These are phyloP conservation scores for Pichia sp. DNA, from an alignment of 1,139 yeast genomes.

Conservation along the genomic window DNA sequence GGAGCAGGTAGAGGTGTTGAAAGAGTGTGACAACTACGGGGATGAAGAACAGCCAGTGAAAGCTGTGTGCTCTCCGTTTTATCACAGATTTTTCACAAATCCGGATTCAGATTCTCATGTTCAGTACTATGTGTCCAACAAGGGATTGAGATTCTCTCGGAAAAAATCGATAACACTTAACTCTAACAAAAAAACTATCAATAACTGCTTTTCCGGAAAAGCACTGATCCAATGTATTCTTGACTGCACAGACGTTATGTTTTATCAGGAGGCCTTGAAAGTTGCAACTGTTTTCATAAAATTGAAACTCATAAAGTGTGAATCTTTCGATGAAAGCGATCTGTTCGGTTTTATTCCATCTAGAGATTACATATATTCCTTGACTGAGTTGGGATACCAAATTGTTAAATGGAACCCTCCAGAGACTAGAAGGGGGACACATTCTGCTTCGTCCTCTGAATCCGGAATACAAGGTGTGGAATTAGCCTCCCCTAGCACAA, in stretches of 20 bases:
- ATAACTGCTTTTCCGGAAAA: conserved; percentile 64
- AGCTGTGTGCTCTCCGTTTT: conserved; percentile 54
- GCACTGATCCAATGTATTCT: conserved; percentile 81
- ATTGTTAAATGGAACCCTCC: conserved; percentile 18
- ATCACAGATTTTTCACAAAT: conserved; percentile 75
- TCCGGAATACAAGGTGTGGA: not conserved
- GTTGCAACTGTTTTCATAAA: conserved; percentile 55
- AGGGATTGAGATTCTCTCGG: conserved; percentile 60
- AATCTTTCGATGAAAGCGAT: conserved; percentile 11
- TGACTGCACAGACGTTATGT: conserved; percentile 78
- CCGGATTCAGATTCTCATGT: conserved; percentile 82
- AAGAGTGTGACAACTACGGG: not conserved
- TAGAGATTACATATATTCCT: conserved; percentile 23
- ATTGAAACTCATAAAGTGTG: conserved; percentile 41
- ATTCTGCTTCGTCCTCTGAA: not conserved
- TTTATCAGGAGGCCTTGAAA: conserved; percentile 54
- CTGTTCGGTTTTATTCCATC: not conserved
- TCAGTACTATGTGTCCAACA: conserved; percentile 70
- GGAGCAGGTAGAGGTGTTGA: not conserved
- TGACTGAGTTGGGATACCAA: conserved; percentile 22
- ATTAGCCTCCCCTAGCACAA: not conserved
- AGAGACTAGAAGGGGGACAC: not conserved
- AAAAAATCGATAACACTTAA: conserved; percentile 36
- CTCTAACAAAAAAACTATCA: conserved; percentile 27
- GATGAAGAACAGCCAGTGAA: not conserved